Base-by-base conservation (phyloP, 1,284 basidiomycete species). In the Chalciporus sp. region DNA sequence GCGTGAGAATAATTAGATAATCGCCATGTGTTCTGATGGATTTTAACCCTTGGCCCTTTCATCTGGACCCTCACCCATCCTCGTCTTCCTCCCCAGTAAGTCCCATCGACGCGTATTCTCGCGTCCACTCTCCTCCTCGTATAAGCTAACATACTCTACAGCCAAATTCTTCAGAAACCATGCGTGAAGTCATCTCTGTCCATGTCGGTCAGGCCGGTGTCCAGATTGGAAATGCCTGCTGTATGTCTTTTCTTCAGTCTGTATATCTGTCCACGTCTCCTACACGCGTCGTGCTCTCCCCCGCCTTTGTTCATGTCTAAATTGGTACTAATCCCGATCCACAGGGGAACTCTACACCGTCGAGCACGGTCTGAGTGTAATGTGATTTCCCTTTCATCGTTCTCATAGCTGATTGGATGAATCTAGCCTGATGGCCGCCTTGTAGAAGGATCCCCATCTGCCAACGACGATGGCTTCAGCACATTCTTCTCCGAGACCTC, bases 261-360 rank as follows among this genome's bases (percentile, higher is more conserved):
- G 7, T 11, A 19, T 33, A 35, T 23, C 23, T 23, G 6, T 23
- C 28, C 57, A 39, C 43, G 46, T 40, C 44, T 35, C 48, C 31
- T 26, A 11, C 52, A 60, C 67, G 57, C 63, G 65, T 58, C 42
- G 47, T 27, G 5, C 39, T 29, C 14, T 20, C 27, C 19, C 19
- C 33, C 7, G 9, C 20, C 19, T 27, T 20, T 31, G 5, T 39
- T 8, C 35, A 14, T 45, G 27, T 40, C 29, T 16, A 29, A 29
- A 48, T 53, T 42, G 39, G 40, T 48, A 27, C 56, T 72, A 11
- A 72, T 56, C 9, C 28, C 14, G 71, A 54, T 63, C 65, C 57
- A 53, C 68, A 92, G 90, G 95, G 96, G 95, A 98, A 76, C 85
- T 99, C 61, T 99, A 99, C 81, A 96, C 94, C 63, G 85, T 95